Base-by-base conservation (phyloP, 1,284 basidiomycete genomes). In the Porodaedalea pini region DNA sequence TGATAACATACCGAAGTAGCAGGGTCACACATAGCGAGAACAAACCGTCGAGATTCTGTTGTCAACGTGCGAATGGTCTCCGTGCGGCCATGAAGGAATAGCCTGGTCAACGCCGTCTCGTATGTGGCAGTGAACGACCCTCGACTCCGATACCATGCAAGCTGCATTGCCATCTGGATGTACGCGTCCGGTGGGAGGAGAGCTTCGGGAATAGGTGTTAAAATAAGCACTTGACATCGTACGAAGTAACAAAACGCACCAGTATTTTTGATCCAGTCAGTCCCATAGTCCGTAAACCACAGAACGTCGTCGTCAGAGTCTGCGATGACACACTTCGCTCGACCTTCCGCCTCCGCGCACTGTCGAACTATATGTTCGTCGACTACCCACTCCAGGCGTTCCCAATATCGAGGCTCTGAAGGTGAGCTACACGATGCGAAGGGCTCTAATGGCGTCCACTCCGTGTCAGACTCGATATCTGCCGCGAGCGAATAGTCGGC, bases 21-120 rank as follows among this genome's bases (percentile, higher is more conserved):
- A 1, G 79, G 71, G 63, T 90, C 80, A 15, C 76, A 70, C 87
- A 95, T 92, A 2, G 83, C 79, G 45, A 90, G 80, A 10, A 96
- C 88, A 74, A 91, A 97, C 2, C 78, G 77, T 57, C 91, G 82
- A 59, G 86, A 88, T 65, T 96, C 91, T 29, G 75, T 75, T 51
- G 86, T 90, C 44, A 92, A 79, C 0, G 88, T 84, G 41, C 95
- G 83, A 55, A 98, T 89, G 0, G 93, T 94, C 68, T 99, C 96
- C 0, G 96, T 98, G 11, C 96, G 83, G 6, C 94, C 96, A 66
- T 90, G 87, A 63, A 88, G 78, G 76, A 96, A 97, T 65, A 90
- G 78, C n/a, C 94, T 82, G 1, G 96, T 98, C 27, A 94, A 82
- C 0, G 90, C 92, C 0, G 95, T 98, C 75, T 99, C 95, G 71